phyloP scores from a whole-genome alignment of 768 basidiomycete genomes.

The Sutorius australiensis region DNA sequence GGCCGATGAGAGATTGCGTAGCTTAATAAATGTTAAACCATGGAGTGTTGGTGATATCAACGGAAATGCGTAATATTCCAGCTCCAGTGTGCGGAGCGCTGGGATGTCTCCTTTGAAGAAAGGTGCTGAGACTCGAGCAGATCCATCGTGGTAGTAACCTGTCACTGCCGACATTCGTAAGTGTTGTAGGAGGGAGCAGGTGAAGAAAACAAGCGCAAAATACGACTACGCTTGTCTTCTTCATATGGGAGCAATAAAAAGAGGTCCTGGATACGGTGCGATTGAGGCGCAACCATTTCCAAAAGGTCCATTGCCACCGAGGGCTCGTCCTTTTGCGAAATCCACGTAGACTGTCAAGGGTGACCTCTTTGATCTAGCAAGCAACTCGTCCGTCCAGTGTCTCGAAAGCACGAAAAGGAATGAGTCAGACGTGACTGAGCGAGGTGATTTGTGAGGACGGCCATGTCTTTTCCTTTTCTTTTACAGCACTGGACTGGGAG shows the following conservation, averaged over 20 bases:
- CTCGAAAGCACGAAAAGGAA: slow-evolving; percentile 32
- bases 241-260: slow-evolving; percentile 21
- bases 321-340: slow-evolving; percentile 25
- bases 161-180: slow-evolving; percentile 23
- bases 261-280: slow-evolving; percentile 34
- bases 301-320: slow-evolving; percentile 28
- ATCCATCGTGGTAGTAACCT: slow-evolving; percentile 14
- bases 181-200: slow-evolving; percentile 34
- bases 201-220: slow-evolving; percentile 23
- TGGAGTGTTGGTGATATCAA: slow-evolving; percentile 36
- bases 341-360: slow-evolving; percentile 20
- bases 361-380: slow-evolving; percentile 43
- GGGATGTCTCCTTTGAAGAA: slow-evolving; percentile 34
- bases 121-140: slow-evolving; percentile 22
- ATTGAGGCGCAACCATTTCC: slow-evolving; percentile 30
- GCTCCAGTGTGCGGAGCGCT: slow-evolving; percentile 34
- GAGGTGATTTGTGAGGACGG: neutral
- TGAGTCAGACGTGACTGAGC: slow-evolving; percentile 16
- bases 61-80: slow-evolving; percentile 33
- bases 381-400: slow-evolving; percentile 40
- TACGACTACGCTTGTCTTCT: slow-evolving; percentile 10
- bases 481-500: neutral
- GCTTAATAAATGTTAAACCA: slow-evolving; percentile 36
- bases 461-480: neutral
- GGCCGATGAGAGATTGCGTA: slow-evolving; percentile 26